These are phyloP conservation scores for Hypoxylon sp. DNA, from an alignment of 2,329 filamentous ascomycete species.

Conservation along the genomic window DNA sequence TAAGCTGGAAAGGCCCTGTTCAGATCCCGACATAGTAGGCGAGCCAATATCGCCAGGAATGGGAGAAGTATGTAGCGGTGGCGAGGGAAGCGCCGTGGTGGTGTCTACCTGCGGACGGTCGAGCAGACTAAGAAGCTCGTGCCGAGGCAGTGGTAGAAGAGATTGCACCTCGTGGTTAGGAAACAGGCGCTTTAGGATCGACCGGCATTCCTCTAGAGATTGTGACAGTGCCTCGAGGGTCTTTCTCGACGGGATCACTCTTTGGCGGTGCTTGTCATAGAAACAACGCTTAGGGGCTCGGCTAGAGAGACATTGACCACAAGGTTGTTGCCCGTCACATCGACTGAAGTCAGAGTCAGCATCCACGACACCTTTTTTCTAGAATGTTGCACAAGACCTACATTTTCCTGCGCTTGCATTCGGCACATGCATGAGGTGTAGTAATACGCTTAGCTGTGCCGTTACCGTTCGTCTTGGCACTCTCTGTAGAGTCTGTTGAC, in stretches of 20 bases:
- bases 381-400: constrained; percentile 51
- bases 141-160: constrained; percentile 69
- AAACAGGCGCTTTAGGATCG: constrained; percentile 73
- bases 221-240: constrained; percentile 76
- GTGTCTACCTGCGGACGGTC: constrained; percentile 63
- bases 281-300: constrained; percentile 83
- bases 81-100: constrained; percentile 65
- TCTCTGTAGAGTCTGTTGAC: constrained; percentile 59
- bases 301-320: constrained; percentile 86
- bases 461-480: constrained; percentile 52
- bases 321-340: constrained; percentile 86
- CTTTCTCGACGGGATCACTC: constrained; percentile 83
- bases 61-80: constrained; percentile 67
- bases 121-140: constrained; percentile 72
- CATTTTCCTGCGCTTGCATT: constrained; percentile 83
- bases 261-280: constrained; percentile 84
- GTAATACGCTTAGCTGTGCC: constrained; percentile 56
- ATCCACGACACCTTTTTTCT: constrained; percentile 14
- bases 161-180: constrained; percentile 69
- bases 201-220: constrained; percentile 75
- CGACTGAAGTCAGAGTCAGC: constrained; percentile 62
- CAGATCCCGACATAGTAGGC: constrained; percentile 65
- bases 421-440: constrained; percentile 61
- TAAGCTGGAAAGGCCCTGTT: constrained; percentile 66
- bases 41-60: constrained; percentile 65